phyloP scores from a whole-genome alignment of 2,329 filamentous ascomycete species.

The Ascochyta fabae region DNA sequence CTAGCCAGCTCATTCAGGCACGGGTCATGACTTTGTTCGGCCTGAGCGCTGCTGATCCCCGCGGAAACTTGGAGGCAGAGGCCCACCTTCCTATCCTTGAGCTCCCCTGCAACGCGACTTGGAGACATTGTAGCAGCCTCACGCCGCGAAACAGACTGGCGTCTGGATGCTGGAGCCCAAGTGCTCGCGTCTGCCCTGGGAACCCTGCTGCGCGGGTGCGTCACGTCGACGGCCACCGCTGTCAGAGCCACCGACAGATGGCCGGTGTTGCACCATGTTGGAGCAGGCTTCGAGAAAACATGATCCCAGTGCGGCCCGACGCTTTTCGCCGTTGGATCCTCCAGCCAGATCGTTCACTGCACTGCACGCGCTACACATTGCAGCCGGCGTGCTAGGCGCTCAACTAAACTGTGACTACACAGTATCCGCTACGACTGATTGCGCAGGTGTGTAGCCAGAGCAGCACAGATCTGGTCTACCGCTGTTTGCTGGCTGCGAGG shows the following conservation, averaged over 20 bases:
- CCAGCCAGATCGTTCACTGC: constrained; percentile 45
- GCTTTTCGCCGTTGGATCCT: constrained; percentile 45
- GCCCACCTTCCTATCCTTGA: constrained; percentile 15
- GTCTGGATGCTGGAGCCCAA: constrained; percentile 13
- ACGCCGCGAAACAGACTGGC: constrained; percentile 22
- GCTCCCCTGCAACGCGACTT: constrained; percentile 14
- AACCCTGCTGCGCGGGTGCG: constrained; percentile 27
- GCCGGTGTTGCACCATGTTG: constrained; percentile 36
- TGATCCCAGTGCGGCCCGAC: constrained; percentile 48
- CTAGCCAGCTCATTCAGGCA: constrained; percentile 36
- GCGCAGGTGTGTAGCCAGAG: constrained; percentile 45
- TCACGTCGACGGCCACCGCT: constrained; percentile 36
- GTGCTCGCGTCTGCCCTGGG: constrained; percentile 6
- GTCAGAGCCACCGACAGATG: constrained; percentile 39
- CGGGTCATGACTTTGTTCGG: constrained; percentile 32
- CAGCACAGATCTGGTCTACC: constrained; percentile 33
- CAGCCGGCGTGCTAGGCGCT: constrained; percentile 38
- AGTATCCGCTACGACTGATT: constrained; percentile 39
- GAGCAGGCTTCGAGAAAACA: constrained; percentile 48
- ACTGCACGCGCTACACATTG: constrained; percentile 29
- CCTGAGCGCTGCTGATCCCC: constrained; percentile 34
- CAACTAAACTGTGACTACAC: constrained; percentile 17
- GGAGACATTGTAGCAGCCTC: constrained; percentile 43
- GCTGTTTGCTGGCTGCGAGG: constrained; percentile 30
- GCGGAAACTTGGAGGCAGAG: constrained; percentile 33